Percentiles rank a stretch among this genome's conserved stretches.
phyloP scores from a whole-genome alignment of 1,139 yeast genomes.

The Geotrichum bryndzae region DNA sequence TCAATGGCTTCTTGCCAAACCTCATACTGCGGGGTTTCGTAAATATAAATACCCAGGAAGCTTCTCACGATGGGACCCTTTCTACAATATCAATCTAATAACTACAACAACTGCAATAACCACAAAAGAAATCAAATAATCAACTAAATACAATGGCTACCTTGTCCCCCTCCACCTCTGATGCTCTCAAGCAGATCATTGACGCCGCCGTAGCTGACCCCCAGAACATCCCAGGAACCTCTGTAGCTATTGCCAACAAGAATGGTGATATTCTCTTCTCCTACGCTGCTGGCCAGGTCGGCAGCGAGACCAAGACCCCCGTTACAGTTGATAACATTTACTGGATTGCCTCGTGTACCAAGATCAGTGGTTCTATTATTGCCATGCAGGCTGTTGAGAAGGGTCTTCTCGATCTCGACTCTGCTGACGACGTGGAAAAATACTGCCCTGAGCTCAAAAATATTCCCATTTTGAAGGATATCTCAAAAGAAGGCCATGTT shows the following conservation, averaged over 20 bases:
- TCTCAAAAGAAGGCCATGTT: conserved; percentile 39
- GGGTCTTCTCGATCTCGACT: conserved; percentile 42
- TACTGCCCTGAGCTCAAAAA: conserved; percentile 42
- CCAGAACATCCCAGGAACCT: conserved; percentile 14
- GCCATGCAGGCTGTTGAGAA: conserved; percentile 44
- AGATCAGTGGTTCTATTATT: conserved; percentile 45
- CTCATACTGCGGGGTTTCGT: neutral
- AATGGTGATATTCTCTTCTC: conserved; percentile 16
- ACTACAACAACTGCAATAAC: neutral
- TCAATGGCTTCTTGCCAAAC: neutral
- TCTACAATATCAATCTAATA: neutral
- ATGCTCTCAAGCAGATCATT: conserved; percentile 6
- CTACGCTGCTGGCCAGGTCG: conserved; percentile 25
- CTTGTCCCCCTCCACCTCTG: conserved; percentile 6
- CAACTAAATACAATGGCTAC: conserved; percentile 13
- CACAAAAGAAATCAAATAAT: neutral
- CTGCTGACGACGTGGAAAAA: conserved; percentile 28
- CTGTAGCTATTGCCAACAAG: conserved; percentile 16
- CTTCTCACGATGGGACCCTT: neutral
- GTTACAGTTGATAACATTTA: conserved; percentile 35
- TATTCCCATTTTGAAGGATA: conserved; percentile 40
- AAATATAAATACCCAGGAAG: neutral
- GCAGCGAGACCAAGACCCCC: conserved; percentile 23
- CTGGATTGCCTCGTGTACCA: conserved; percentile 46
- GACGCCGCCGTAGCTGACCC: conserved; percentile 14